Evolutionary conservation across 2,329 filamentous ascomycete species (phyloP).

Genomic region (Sphaerulina vaccinii): DNA sequence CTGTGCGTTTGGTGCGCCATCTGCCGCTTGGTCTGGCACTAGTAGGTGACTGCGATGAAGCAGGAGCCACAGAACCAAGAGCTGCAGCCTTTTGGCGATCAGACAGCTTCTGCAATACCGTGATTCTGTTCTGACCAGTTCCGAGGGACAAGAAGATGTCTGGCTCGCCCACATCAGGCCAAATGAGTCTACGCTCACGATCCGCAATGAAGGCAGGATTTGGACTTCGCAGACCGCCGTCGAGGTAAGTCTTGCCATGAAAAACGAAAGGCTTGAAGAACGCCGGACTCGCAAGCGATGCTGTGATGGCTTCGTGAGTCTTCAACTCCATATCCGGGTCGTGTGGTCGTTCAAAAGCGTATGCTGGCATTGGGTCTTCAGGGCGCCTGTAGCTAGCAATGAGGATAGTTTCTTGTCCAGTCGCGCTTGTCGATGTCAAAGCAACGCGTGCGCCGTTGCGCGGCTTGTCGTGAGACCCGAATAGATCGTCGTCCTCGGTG

Average conservation of each 20-base stretch:
- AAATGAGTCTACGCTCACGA: conserved; percentile 41
- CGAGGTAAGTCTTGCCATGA: conserved; percentile 51
- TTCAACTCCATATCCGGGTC: conserved; percentile 43
- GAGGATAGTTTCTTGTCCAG: conserved; percentile 43
- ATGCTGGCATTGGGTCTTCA: conserved; percentile 32
- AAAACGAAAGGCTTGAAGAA: conserved; percentile 54
- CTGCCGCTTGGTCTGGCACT: conserved; percentile 21
- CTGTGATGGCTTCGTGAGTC: conserved; percentile 54
- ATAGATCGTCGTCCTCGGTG: conserved; percentile 35
- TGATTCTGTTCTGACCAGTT: conserved; percentile 37
- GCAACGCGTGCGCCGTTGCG: conserved; percentile 41
- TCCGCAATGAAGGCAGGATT: conserved; percentile 55
- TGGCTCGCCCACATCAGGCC: conserved; percentile 36
- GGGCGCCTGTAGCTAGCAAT: conserved; percentile 49
- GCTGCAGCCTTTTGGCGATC: conserved; percentile 24
- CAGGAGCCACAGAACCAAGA: conserved; percentile 5
- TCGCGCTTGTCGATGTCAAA: conserved; percentile 44
- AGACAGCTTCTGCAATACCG: conserved; percentile 32
- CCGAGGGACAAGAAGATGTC: conserved; percentile 39
- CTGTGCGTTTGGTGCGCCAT: conserved; percentile 30
- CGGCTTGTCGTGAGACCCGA: conserved; percentile 27
- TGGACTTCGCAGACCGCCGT: conserved; percentile 51
- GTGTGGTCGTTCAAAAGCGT: conserved; percentile 44
- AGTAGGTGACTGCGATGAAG: neutral
- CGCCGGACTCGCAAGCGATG: conserved; percentile 51